A percentile compares a stretch with the other conserved stretches of the same genome.
These are phyloP conservation scores for Citrus hindsii DNA, from an alignment of 345 rosid genomes.

Conservation along the genomic window DNA sequence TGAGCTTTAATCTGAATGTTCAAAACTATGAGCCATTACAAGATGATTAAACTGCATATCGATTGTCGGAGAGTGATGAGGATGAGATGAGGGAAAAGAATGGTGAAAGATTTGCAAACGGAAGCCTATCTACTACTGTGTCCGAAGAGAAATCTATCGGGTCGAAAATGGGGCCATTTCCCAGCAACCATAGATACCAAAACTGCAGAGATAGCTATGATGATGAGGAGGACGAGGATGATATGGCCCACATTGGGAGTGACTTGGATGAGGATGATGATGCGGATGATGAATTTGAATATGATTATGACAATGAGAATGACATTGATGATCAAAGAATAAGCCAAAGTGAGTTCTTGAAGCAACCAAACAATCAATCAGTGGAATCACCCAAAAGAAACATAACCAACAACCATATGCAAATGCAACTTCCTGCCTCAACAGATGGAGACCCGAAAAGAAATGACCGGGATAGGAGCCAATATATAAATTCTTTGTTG, in stretches of 20 bases:
- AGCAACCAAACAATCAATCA: background rate
- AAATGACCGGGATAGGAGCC: slow-evolving; percentile 40
- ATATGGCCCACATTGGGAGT: slow-evolving; percentile 42
- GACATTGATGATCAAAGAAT: slow-evolving; percentile 23
- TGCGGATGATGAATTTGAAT: slow-evolving; percentile 6
- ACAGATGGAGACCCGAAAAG: slow-evolving; percentile 12
- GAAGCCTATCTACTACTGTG: slow-evolving; percentile 7
- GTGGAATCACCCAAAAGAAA: slow-evolving; percentile 10
- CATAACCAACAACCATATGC: slow-evolving; percentile 9
- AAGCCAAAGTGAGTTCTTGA: slow-evolving; percentile 9
- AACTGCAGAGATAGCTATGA: slow-evolving; percentile 57
- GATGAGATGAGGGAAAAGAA: slow-evolving; percentile 28
- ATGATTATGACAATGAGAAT: slow-evolving; percentile 9
- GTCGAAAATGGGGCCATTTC: slow-evolving; percentile 29
- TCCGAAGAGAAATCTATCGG: slow-evolving; percentile 14
- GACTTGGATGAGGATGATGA: slow-evolving; percentile 51
- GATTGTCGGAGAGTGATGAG: slow-evolving; percentile 33
- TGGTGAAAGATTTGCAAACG: slow-evolving; percentile 10
- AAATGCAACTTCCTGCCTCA: slow-evolving; percentile 5
- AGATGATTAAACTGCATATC: slow-evolving; percentile 20
- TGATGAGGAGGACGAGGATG: slow-evolving; percentile 70
- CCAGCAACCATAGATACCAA: slow-evolving; percentile 57
- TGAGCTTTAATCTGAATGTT: slow-evolving; percentile 81
- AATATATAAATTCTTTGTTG: slow-evolving; percentile 50
- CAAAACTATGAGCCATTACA: slow-evolving; percentile 64